These are phyloP conservation scores for Paradendryphiella salina DNA, from an alignment of 2,329 filamentous ascomycete species.

Conservation along the genomic window DNA sequence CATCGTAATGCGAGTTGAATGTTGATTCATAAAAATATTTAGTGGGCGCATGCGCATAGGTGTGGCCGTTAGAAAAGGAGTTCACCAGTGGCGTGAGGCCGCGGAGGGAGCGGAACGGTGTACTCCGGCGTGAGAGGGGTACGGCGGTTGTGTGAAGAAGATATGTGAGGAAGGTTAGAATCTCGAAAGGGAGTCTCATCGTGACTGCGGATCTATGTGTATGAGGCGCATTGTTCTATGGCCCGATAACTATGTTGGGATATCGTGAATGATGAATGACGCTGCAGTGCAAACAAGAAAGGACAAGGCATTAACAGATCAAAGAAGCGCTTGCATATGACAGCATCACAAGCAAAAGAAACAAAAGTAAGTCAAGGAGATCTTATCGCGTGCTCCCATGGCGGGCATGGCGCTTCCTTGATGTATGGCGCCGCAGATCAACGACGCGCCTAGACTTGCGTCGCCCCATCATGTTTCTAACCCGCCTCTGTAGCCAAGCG, in stretches of 20 bases:
- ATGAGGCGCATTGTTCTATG: slow-evolving; percentile 10
- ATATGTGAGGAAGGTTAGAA: neutral
- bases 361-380: neutral
- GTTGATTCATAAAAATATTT: slow-evolving; percentile 46
- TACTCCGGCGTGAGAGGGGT: slow-evolving; percentile 17
- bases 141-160: neutral
- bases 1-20: slow-evolving; percentile 61
- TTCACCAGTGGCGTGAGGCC: slow-evolving; percentile 26
- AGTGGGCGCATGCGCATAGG: slow-evolving; percentile 13
- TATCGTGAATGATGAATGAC: neutral
- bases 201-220: slow-evolving; percentile 2
- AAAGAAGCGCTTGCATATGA: neutral
- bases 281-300: neutral
- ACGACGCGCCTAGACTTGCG: slow-evolving; percentile 7
- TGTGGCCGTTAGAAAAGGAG: slow-evolving; percentile 22
- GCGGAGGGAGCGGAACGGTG: slow-evolving; percentile 11
- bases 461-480: slow-evolving; percentile 1
- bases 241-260: neutral
- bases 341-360: neutral
- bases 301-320: neutral
- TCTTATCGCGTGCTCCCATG: slow-evolving; percentile 11
- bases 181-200: slow-evolving; percentile 6
- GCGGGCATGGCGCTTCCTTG: neutral
- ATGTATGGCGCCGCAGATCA: slow-evolving; percentile 7
- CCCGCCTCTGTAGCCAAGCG: slow-evolving; percentile 1